Conservation (phyloP, 2,329 filamentous ascomycete species). For the Dactylellina cionopaga region DNA sequence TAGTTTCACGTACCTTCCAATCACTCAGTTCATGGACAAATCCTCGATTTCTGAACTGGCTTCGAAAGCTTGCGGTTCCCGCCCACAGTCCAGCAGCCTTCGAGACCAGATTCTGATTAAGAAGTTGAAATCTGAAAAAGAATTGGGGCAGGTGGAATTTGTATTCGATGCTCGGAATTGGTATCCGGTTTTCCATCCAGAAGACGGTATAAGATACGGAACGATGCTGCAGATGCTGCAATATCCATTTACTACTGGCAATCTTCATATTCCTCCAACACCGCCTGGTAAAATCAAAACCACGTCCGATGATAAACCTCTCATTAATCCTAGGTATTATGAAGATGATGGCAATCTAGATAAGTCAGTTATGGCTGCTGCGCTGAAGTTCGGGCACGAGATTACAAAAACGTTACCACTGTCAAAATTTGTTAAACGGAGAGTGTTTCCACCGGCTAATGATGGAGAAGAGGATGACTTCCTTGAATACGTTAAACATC, state of each 20-base stretch:
- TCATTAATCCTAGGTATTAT: constrained; percentile 64
- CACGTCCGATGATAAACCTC: constrained; percentile 57
- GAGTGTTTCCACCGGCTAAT: constrained; percentile 58
- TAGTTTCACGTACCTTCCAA: constrained; percentile 63
- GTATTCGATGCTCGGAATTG: constrained; percentile 66
- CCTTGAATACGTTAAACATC: constrained; percentile 61
- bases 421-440: constrained; percentile 59
- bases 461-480: constrained; percentile 53
- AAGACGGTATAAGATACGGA: constrained; percentile 62
- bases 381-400: constrained; percentile 61
- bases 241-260: constrained; percentile 66
- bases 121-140: constrained; percentile 59
- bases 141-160: constrained; percentile 65
- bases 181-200: constrained; percentile 61
- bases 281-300: constrained; percentile 22
- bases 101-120: constrained; percentile 57
- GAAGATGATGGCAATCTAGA: constrained; percentile 62
- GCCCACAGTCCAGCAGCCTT: constrained; percentile 54
- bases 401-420: constrained; percentile 61
- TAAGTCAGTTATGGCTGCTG: constrained; percentile 62
- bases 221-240: constrained; percentile 66
- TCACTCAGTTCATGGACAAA: constrained; percentile 52
- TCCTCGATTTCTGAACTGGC: constrained; percentile 4
- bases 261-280: constrained; percentile 62
- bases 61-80: constrained; percentile 43